Evolutionary conservation across 805 yeast species (phyloP).

Genomic region (Zygotorulaspora sp.): DNA sequence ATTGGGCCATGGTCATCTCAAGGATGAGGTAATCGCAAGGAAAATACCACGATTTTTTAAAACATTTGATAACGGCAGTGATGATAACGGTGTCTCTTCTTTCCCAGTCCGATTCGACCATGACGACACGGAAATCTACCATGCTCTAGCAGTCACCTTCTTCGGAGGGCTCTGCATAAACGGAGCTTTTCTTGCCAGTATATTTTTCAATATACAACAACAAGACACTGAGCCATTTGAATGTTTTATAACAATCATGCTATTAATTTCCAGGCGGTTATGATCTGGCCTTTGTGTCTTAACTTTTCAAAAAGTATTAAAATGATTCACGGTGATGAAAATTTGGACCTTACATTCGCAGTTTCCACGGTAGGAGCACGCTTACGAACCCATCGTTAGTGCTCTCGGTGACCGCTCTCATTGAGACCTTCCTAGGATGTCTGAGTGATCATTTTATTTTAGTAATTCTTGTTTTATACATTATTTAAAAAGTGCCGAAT

Average conservation of each 20-base stretch:
- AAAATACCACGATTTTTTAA: conserved; percentile 11
- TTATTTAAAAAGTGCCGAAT: conserved; percentile 42
- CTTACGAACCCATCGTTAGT: conserved; percentile 69
- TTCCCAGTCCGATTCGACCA: conserved; percentile 92
- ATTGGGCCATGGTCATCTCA: conserved; percentile 2
- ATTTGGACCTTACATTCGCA: conserved; percentile 79
- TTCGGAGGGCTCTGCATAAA: conserved; percentile 7
- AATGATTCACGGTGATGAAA: conserved; percentile 59
- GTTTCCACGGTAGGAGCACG: conserved; percentile 92
- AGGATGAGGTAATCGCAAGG: conserved; percentile 22
- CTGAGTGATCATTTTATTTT: conserved; percentile 48
- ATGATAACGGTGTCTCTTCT: conserved; percentile 65
- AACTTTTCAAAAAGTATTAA: background rate
- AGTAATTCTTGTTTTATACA: conserved; percentile 5
- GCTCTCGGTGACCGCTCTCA: conserved; percentile 79
- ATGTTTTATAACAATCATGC: conserved; percentile 4
- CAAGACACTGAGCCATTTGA: conserved; percentile 33
- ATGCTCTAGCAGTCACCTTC: conserved; percentile 31
- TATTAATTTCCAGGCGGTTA: conserved; percentile 1
- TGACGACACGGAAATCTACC: conserved; percentile 72
- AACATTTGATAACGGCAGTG: conserved; percentile 30
- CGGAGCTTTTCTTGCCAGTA: conserved; percentile 87
- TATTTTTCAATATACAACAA: conserved; percentile 30
- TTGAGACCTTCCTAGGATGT: conserved; percentile 86
- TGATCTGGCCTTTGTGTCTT: background rate